phyloP scores from a whole-genome alignment of 1,139 yeast species.

The Geotrichum klebahnii region DNA sequence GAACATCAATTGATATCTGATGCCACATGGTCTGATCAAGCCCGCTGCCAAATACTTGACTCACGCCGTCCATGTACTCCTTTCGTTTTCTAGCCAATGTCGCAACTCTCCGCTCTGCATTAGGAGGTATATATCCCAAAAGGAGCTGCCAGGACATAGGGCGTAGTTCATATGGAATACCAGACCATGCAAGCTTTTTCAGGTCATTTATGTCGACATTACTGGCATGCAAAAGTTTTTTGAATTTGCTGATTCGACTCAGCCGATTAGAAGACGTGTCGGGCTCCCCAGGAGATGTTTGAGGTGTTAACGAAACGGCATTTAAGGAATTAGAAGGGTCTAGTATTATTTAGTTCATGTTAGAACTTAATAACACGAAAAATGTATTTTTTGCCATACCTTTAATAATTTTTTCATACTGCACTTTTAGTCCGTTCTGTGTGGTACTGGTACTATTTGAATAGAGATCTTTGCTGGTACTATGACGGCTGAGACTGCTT shows the following conservation, averaged over 20 bases:
- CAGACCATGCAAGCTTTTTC: constrained; percentile 86
- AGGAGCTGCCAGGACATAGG: constrained; percentile 87
- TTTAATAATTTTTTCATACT: constrained; percentile 39
- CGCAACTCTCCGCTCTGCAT: constrained; percentile 64
- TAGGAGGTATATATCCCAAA: constrained; percentile 86
- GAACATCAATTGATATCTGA: constrained; percentile 92
- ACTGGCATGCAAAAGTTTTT: constrained; percentile 55
- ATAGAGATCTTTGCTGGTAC: constrained; percentile 24
- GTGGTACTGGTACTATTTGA: constrained; percentile 23
- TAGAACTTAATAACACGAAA: constrained; percentile 4
- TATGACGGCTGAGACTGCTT: constrained; percentile 11
- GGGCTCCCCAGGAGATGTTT: constrained; percentile 36
- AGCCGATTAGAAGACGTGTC: constrained; percentile 57
- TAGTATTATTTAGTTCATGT: no score
- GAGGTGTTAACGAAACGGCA: constrained; percentile 13
- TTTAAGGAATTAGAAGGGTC: constrained; percentile 28
- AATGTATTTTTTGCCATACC: not conserved
- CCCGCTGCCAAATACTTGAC: constrained; percentile 54
- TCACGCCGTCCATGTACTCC: constrained; percentile 74
- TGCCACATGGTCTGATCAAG: constrained; percentile 86
- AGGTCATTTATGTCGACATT: constrained; percentile 64
- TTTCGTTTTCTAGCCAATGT: constrained; percentile 75
- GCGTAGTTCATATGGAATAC: constrained; percentile 77
- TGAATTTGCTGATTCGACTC: constrained; percentile 64
- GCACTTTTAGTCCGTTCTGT: constrained; percentile 34